Percentiles rank a stretch among this genome's conserved stretches.
Conservation (phyloP, 2,329 filamentous ascomycete genomes). For the Knufia petricola region DNA sequence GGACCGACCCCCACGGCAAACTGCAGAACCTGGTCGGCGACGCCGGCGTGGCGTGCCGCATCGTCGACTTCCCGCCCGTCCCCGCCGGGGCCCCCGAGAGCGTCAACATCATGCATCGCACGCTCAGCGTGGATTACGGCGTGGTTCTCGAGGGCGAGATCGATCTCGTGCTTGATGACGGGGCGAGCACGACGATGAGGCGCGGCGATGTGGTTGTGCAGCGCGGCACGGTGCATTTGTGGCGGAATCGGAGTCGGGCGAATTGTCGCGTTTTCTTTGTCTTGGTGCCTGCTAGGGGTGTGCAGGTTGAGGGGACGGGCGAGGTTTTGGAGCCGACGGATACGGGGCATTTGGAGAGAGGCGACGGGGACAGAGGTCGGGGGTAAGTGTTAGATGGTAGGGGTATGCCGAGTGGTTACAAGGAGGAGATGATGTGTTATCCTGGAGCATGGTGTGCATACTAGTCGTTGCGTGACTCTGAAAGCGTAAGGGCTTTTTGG, state of each 20-base stretch:
- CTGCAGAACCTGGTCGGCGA: constrained; percentile 20
- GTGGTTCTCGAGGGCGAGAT: constrained; percentile 26
- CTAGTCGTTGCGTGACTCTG: no score
- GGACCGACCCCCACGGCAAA: constrained; percentile 23
- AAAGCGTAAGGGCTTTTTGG: no score
- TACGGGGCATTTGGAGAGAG: constrained; percentile 24
- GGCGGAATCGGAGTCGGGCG: constrained; percentile 3
- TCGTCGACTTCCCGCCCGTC: constrained; percentile 24
- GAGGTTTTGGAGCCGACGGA: constrained; percentile 12
- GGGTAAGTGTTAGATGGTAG: no score
- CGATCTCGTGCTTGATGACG: constrained; percentile 25
- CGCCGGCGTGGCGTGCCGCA: constrained; percentile 19
- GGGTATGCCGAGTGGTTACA: no score
- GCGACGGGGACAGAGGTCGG: not conserved
- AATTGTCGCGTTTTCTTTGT: constrained; percentile 21
- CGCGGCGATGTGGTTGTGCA: constrained; percentile 26
- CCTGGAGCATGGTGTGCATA: no score
- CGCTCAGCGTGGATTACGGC: constrained; percentile 26
- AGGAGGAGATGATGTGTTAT: no score
- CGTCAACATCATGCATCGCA: constrained; percentile 21
- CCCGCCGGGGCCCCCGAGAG: constrained; percentile 11
- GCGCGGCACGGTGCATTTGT: constrained; percentile 17
- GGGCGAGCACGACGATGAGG: constrained; percentile 22
- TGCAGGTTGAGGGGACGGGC: constrained; percentile 15
- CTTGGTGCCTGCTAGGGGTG: constrained; percentile 17